Conservation (phyloP, 2,329 filamentous ascomycete genomes). For the Colletotrichum limetticola region DNA sequence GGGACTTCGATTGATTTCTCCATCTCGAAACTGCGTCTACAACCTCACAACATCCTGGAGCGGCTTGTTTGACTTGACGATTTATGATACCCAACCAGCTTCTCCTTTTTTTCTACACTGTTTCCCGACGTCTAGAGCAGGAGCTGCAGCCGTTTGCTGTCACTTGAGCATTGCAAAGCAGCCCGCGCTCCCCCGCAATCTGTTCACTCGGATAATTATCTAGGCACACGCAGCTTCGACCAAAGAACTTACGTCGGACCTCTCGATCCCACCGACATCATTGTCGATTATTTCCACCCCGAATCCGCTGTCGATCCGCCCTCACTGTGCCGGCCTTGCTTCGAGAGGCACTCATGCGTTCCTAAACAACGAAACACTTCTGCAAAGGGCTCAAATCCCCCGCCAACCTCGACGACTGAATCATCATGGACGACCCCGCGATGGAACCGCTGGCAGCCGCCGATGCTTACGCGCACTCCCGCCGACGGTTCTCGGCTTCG, state of each 20-base stretch:
- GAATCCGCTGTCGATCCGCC: background rate
- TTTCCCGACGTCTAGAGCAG: background rate
- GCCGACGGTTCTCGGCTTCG: conserved; percentile 38
- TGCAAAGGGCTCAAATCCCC: conserved; percentile 24
- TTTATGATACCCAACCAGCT: conserved; percentile 22
- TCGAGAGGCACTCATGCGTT: conserved; percentile 28
- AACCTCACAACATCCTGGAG: background rate
- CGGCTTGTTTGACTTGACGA: conserved; percentile 26
- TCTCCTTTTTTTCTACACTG: background rate
- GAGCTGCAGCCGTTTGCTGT: background rate
- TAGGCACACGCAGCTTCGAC: background rate
- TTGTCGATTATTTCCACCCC: background rate
- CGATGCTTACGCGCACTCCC: conserved; percentile 42
- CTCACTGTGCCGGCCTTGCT: background rate
- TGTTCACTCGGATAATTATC: background rate
- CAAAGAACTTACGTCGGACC: background rate
- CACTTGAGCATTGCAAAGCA: background rate
- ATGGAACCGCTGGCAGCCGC: conserved; percentile 39
- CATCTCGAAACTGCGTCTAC: background rate
- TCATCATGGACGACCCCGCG: conserved; percentile 39
- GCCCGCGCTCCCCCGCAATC: conserved; percentile 1
- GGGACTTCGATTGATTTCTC: conserved; percentile 13
- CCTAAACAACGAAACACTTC: conserved; percentile 17
- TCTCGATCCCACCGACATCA: background rate
- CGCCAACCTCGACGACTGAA: conserved; percentile 17